Conservation (phyloP, 768 basidiomycete genomes). For the Pseudohyphozyma bogoriensis region DNA sequence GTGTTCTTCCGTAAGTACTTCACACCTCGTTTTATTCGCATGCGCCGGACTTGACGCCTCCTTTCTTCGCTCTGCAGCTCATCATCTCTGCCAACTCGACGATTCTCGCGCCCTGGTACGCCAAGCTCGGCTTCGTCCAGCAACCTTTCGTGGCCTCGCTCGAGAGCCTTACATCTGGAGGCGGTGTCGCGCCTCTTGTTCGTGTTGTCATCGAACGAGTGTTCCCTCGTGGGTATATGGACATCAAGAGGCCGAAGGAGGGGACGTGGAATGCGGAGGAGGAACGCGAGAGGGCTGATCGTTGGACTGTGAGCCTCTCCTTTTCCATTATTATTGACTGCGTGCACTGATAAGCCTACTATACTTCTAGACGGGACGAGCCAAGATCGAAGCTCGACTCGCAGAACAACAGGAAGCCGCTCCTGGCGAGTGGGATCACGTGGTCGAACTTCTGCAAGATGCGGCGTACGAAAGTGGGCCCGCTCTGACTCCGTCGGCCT, state of each 20-base stretch:
- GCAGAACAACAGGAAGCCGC: constrained; percentile 9
- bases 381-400: constrained; percentile 1
- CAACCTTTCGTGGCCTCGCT: constrained; percentile 63
- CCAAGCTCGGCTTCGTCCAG: constrained; percentile 67
- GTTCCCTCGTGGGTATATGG: constrained; percentile 70
- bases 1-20: constrained; percentile 9
- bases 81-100: constrained; percentile 73
- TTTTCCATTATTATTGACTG: neutral
- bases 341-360: neutral
- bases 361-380: constrained; percentile 7
- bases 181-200: constrained; percentile 64
- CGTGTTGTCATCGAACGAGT: constrained; percentile 63
- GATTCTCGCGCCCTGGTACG: constrained; percentile 76
- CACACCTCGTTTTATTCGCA: no score
- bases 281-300: constrained; percentile 42
- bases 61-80: constrained; percentile 38
- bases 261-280: constrained; percentile 61
- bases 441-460: constrained; percentile 20
- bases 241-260: constrained; percentile 51
- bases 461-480: neutral
- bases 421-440: constrained; percentile 9
- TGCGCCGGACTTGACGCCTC: no score
- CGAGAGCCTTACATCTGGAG: constrained; percentile 66
- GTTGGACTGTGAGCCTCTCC: constrained; percentile 15
- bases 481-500: neutral